These are phyloP conservation scores for Stachybotrys chartarum DNA, from an alignment of 2,329 filamentous ascomycete genomes.

Conservation along the genomic window DNA sequence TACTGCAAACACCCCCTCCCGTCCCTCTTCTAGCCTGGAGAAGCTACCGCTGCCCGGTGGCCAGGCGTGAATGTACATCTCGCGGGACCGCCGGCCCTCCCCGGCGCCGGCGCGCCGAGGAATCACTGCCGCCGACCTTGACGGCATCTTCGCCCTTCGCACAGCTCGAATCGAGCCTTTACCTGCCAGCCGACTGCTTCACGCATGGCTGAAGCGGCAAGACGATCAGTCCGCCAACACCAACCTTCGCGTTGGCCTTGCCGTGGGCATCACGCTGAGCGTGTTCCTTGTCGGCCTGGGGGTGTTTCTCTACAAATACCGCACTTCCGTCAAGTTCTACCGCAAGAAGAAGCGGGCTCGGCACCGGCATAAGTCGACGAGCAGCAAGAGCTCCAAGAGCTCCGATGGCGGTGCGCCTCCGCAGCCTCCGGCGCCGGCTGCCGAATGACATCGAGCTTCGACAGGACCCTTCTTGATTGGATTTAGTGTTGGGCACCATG, in stretches of 20 bases:
- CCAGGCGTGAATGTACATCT: constrained; percentile 21
- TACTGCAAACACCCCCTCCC: background rate
- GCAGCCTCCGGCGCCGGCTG: background rate
- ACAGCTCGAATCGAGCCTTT: background rate
- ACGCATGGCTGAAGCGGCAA: constrained; percentile 12
- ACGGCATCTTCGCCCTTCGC: constrained; percentile 4
- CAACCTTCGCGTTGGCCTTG: constrained; percentile 34
- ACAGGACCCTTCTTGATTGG: background rate
- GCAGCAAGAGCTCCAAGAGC: constrained; percentile 22
- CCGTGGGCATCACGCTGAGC: constrained; percentile 32
- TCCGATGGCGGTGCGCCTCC: constrained; percentile 14
- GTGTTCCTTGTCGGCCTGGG: constrained; percentile 28
- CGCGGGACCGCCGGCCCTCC: constrained; percentile 8
- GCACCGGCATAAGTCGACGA: constrained; percentile 16
- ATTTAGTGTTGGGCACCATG: background rate
- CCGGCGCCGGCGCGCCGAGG: constrained; percentile 3
- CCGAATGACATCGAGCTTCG: background rate
- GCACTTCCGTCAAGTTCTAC: constrained; percentile 27
- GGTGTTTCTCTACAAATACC: constrained; percentile 33
- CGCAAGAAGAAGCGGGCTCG: constrained; percentile 15
- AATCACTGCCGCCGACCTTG: constrained; percentile 4
- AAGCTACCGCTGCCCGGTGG: background rate
- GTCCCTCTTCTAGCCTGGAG: background rate
- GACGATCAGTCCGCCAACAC: constrained; percentile 20
- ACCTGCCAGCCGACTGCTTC: background rate